Evolutionary conservation across 2,329 filamentous ascomycete genomes (phyloP), one percentile per base, ranked within the genome.

Genomic region (Dactylonectria estremocensis): DNA sequence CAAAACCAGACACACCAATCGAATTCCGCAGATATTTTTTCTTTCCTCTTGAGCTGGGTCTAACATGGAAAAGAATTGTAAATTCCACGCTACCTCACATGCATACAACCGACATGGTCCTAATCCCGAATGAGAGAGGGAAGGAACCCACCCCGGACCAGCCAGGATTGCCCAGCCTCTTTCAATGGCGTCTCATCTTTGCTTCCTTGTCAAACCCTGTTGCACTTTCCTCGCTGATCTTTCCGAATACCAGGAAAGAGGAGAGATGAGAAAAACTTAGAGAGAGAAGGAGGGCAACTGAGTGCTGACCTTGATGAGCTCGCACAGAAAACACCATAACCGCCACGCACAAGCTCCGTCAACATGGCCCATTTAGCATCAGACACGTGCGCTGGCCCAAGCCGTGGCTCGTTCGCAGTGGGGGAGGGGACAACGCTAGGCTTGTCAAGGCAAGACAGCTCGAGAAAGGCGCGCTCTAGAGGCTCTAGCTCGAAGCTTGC

Each of bases 341-440:
- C 37, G 46, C 40, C 43, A 33, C 28, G 24, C 43, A 20, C 33
- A n/a, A 43, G 35, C 22, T 14, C 57, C 11, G 70, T 58, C 59
- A 69, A 61, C 64, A 68, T 69, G 67, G 69, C 70, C 78, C 78
- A 80, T 78, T 79, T 72, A 78, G 75, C 73, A 75, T 70, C 61
- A 72, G 74, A 80, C 79, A 80, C 78, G 79, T 80, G 78, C 78
- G 56, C 73, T 71, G 65, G 65, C 67, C 69, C 61, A 64, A 57
- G 61, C 43, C 43, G 66, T 66, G 66, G 63, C 58, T 59, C 65
- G 61, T 64, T 64, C 66, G 71, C 61, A 52, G 72, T 68, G 72
- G 71, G 72, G 71, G 70, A 43, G 46, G 55, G 37, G 48, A 58
- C 64, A 63, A 52, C 72, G 69, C 72, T 76, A 76, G 71, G 69